phyloP scores from a whole-genome alignment of 495 filamentous ascomycete species.

The Trichoderma reesei region DNA sequence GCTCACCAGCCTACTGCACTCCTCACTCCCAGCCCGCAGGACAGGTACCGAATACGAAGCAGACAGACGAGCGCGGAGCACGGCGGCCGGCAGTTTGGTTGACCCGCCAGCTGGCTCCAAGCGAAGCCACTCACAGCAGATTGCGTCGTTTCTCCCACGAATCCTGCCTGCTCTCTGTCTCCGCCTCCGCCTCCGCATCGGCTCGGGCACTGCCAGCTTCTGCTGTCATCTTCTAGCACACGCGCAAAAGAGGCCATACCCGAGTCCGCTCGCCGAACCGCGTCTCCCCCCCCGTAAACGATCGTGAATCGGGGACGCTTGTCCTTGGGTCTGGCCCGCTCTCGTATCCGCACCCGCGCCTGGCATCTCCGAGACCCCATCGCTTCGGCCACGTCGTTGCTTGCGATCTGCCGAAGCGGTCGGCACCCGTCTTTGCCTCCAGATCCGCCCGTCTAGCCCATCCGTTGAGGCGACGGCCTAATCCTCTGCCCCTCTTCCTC shows the following conservation, averaged over 20 bases:
- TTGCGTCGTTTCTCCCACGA: neutral
- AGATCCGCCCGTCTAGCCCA: neutral
- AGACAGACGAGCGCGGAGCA: neutral
- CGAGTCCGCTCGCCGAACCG: neutral
- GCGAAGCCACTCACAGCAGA: neutral
- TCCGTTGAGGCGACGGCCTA: neutral
- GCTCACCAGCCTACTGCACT: neutral
- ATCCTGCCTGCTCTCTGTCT: neutral
- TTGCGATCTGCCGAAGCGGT: neutral
- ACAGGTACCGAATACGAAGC: neutral
- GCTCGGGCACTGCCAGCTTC: neutral
- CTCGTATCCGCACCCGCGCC: conserved; percentile 10
- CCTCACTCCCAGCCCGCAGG: too few relatives aligned
- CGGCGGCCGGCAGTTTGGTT: neutral
- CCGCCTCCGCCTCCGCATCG: conserved; percentile 1
- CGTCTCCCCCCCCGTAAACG: neutral
- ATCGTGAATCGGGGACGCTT: neutral
- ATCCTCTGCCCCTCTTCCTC: neutral
- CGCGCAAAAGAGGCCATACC: neutral
- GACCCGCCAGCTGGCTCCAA: neutral
- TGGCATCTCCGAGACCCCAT: neutral
- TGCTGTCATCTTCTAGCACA: neutral
- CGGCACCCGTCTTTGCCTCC: neutral
- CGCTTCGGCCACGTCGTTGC: neutral
- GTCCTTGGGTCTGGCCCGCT: conserved; percentile 8